Evolutionary conservation across 1,284 basidiomycete species (phyloP).

Genomic region (Abortiporus biennis): DNA sequence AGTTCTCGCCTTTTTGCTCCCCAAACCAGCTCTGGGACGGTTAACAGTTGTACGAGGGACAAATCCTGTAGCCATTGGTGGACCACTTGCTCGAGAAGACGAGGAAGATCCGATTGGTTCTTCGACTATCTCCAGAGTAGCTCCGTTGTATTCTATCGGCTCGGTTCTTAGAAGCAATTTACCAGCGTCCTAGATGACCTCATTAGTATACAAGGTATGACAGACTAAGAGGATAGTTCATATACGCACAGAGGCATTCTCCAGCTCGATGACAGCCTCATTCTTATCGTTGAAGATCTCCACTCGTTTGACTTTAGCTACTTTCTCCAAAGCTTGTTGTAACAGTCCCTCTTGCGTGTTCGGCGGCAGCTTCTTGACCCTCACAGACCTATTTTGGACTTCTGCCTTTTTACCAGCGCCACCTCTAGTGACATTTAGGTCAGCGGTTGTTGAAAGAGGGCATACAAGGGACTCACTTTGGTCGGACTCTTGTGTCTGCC

Average conservation of each 20-base stretch:
- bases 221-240: neutral
- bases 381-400: conserved; percentile 62
- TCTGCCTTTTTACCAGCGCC: conserved; percentile 47
- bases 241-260: conserved; percentile 60
- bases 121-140: conserved; percentile 49
- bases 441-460: neutral
- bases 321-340: conserved; percentile 83
- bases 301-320: conserved; percentile 65
- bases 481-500: conserved; percentile 53
- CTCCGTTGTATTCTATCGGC: conserved; percentile 62
- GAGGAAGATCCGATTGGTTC: conserved; percentile 30
- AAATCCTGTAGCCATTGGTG: conserved; percentile 46
- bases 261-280: conserved; percentile 77
- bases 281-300: conserved; percentile 63
- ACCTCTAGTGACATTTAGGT: conserved; percentile 2
- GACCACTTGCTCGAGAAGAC: too few relatives aligned
- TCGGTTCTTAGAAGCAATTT: conserved; percentile 65
- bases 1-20: conserved; percentile 40
- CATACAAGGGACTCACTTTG: neutral
- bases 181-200: conserved; percentile 63
- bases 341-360: conserved; percentile 80
- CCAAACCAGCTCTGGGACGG: conserved; percentile 64
- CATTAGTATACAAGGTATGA: conserved; percentile 5
- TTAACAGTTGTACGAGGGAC: conserved; percentile 59
- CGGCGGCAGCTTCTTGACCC: conserved; percentile 69